These are phyloP conservation scores for Ziziphus jujuba DNA, from an alignment of 306 rosid species.

Conservation along the genomic window DNA sequence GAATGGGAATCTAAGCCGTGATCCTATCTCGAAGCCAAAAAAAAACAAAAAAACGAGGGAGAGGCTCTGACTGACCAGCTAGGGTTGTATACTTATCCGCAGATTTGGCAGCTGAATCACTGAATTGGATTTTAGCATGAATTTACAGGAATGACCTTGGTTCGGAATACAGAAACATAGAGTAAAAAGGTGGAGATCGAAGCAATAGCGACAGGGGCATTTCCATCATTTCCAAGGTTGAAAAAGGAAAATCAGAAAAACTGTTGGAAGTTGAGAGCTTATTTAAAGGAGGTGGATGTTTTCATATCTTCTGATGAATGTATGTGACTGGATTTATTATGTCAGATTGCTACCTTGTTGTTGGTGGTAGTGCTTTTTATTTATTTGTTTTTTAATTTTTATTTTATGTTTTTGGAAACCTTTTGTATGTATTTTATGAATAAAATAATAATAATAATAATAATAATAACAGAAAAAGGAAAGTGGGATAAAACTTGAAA, in stretches of 20 bases:
- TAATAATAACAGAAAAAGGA: conserved; percentile 6
- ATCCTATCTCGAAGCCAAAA: conserved; percentile 15
- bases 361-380: background rate
- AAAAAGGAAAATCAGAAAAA: conserved; percentile 8
- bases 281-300: conserved; percentile 15
- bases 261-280: conserved; percentile 34
- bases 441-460: no score
- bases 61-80: conserved; percentile 27
- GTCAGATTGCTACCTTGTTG: no score
- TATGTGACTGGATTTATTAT: background rate
- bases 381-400: background rate
- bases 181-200: background rate
- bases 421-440: background rate
- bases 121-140: conserved; percentile 18
- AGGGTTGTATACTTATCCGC: conserved; percentile 35
- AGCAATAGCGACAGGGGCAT: conserved; percentile 13
- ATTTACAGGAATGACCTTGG: conserved; percentile 38
- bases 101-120: conserved; percentile 34
- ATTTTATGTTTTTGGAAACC: background rate
- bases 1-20: conserved; percentile 20
- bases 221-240: conserved; percentile 24
- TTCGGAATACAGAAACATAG: background rate
- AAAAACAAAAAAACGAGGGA: conserved; percentile 8
- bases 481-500: conserved; percentile 25
- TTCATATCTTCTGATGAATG: background rate